Base-by-base conservation (phyloP, 305 asterid genomes). In the Fraxinus angustifolia region DNA sequence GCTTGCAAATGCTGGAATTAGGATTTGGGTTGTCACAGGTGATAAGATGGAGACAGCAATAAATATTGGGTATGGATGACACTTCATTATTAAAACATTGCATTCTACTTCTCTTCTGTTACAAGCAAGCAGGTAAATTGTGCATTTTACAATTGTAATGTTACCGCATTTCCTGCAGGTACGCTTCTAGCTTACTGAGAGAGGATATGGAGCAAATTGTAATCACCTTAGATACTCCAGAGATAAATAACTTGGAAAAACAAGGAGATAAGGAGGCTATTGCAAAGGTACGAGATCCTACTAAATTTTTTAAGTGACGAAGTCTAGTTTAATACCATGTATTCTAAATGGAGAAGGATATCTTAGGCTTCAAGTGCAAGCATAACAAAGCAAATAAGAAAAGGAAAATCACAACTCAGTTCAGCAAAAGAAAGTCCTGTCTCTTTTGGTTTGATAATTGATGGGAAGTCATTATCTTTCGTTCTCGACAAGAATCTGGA, bases 31-130 rank as follows among this genome's bases (percentile, higher is more conserved):
- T 81, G 89, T 95, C 87, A 95, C 99, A 0, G 99, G 99, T 45
- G 99, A 95, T 83, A 92, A 95, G 88, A 95, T 93, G 99, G 99
- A 95, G 88, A 95, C 98, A 1, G 97, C 99, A 16, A 91, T 95
- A 82, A 95, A 95, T 84, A 93, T 93, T 76, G 98, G 99, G 99
- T 93, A 83, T 82, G 85, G 45, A 33, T 34, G 48, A 60, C 68
- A 73, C 65, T 33, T 26, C 36, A 56, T 75, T 30, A 8, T 75
- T 77, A 53, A 21, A 36, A 76, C 68, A 50, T 80, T 53, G 21
- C 3, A 5, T 35, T 38, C 45, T 81, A 45, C n/a, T 67, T 78
- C 58, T 48, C 58, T 48, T 48, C 62, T 53, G 62, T n/a, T 53
- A 53, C 8, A n/a, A n/a, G 10, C 19, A 53, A 53, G 62, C 62